Evolutionary conservation across 108 stramenopile species (phyloP), one percentile per base, ranked within the genome.

Genomic region (Fistulifera pelliculosa): DNA sequence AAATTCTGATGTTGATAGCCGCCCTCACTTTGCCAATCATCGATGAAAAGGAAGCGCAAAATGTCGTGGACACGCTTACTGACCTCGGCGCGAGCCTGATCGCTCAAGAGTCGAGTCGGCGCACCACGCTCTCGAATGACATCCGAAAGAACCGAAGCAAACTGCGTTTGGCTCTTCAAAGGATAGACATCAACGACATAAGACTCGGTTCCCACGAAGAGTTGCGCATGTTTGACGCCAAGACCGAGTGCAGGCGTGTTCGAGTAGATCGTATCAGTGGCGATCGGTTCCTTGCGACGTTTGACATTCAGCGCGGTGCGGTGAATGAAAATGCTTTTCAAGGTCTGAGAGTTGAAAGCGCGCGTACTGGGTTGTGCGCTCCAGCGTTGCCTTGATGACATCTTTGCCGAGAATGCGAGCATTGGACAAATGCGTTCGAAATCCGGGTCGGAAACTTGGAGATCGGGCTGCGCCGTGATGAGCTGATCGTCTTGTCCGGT

Each of bases 251-350:
- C 44, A 54, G 26, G 27, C 12, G 48, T 45, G 31, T 45, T 21
- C 1, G 62, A 58, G 44, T 52, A 66, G 41, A 66, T 17, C 1
- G 65, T 58, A 45, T 66, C 65, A 17, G 58, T 66, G 18, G 58
- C 58, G 18, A 59, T 41, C 14, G 19, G n/a, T 38, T 66, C 50
- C 10, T 58, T 23, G 0, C 25, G 56, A 16, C 64, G 55, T 6
- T 2, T 8, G 15, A 56, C 55, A 41, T 65, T 65, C 17, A 57
- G 14, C 2, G 56, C 55, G 64, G 39, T 31, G 31, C 6, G 56
- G 47, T 0, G 56, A 48, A 4, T 40, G 6, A 35, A 39, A 50
- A 6, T 10, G 14, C 18, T 50, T 14, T 3, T 26, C 3, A 10
- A 63, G 17, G n/a, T 35, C 17, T 3, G 40, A 13, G 1, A 13